Evolutionary conservation across 75 land plant species (phyloP), one percentile per base, ranked within the genome.

Genomic region (Cryptomeria japonica): DNA sequence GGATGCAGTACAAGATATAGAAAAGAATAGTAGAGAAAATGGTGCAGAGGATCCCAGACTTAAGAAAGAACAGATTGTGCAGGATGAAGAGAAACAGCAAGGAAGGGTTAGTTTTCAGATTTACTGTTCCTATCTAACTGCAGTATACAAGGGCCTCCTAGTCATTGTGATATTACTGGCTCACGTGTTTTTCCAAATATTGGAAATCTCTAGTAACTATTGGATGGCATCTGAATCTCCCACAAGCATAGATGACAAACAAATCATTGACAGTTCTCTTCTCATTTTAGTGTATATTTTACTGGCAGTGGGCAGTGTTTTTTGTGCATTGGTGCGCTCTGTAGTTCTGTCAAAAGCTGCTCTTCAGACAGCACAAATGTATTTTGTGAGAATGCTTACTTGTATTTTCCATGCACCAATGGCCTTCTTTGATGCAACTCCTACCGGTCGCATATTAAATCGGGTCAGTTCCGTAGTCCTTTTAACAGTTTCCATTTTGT

Each of bases 151-250:
- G 78, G 90, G 96, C 84, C 84, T 91, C 79, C 84, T 94, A 85
- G 86, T 97, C 3, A 89, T 92, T 1, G 36, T 94, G 38, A 91
- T 94, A 72, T 70, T 95, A 79, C 38, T 94, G 44, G 90, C 93
- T 16, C 96, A 96, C 78, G 88, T 90, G 68, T 46, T 91, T n/a
- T 97, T 97, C 90, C 96, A 95, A 83, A 28, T 88, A 19, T 91
- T 96, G 88, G 97, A 97, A 82, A 93, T 96, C 42, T 94, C 12
- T 25, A 94, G 97, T 92, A 96, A 95, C 87, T 97, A 94, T 58
- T 97, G 99, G 99, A 96, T 97, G 95, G 94, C 97, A 41, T 97
- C 97, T 96, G 99, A 97, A 83, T 89, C 93, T 90, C 97, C 99
- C 11, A 88, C 89, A n/a, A 91, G 93, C 37, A 86, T 86, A 72